These are phyloP conservation scores for Pythium monospermum DNA, from an alignment of 352 stramenopile species.

Conservation along the genomic window DNA sequence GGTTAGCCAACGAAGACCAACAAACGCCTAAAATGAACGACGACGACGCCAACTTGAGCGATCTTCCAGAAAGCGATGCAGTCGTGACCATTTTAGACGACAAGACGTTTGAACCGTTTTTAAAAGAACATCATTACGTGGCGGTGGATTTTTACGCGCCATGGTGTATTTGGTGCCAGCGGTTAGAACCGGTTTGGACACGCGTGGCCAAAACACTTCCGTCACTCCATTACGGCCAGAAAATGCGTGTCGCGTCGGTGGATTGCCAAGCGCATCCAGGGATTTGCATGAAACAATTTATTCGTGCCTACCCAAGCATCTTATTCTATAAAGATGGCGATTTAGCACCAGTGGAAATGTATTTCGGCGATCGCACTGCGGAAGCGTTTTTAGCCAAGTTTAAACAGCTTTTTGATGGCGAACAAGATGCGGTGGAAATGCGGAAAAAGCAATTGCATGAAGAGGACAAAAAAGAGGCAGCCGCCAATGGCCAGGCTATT, in stretches of 20 bases:
- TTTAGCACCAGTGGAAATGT: constrained; percentile 90
- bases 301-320: constrained; percentile 96
- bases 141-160: constrained; percentile 96
- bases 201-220: constrained; percentile 90
- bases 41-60: constrained; percentile 53
- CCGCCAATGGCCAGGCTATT: constrained; percentile 52
- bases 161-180: constrained; percentile 97
- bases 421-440: constrained; percentile 62
- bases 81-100: constrained; percentile 73
- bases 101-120: constrained; percentile 89
- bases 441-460: constrained; percentile 93
- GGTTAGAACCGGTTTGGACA: constrained; percentile 95
- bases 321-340: constrained; percentile 94
- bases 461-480: constrained; percentile 88
- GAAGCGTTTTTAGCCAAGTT: constrained; percentile 89
- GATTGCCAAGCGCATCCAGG: constrained; percentile 92
- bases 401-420: constrained; percentile 79
- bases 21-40: constrained; percentile 69
- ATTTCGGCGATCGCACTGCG: constrained; percentile 93
- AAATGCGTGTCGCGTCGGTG: constrained; percentile 81
- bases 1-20: constrained; percentile 86
- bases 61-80: constrained; percentile 72
- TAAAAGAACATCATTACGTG: constrained; percentile 93
- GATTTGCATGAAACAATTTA: constrained; percentile 93
- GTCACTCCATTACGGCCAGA: constrained; percentile 78